Base-by-base conservation (phyloP, 176 grass and related monocot genomes). In the Raddia guianensis region DNA sequence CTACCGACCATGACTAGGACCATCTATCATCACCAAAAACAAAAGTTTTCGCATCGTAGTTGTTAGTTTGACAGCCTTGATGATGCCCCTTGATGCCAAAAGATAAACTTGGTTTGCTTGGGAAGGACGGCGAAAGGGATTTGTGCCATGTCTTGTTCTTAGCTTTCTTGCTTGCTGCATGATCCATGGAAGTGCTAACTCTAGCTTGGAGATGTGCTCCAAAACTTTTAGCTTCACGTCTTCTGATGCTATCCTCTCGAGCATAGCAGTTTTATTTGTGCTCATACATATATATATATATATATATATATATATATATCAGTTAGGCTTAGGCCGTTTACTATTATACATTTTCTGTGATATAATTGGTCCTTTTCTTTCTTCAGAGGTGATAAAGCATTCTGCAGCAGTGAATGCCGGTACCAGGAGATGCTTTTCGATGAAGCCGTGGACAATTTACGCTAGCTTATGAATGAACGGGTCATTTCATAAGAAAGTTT, bases 401-500 rank as follows among this genome's bases (percentile, higher is more conserved):
- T 94, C 81, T 94, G 86, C 80, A 89, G 92, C 86, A 76, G 74
- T 20, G 89, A 89, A 73, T 94, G 89, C 80, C 84, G 57, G 55
- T 82, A 82, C 84, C 86, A 75, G 37, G 86, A 87, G 68, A 87
- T 85, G 80, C 84, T 91, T 80, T 87, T 81, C 0, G 86, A 91
- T 7, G 76, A 90, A 70, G 77, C 74, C 7, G 60, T 61, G 76
- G 84, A 87, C 72, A 80, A 84, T 21, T 87, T 90, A 78, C 73
- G 73, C 73, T 90, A 84, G 78, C 51, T 43, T 50, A 59, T 37
- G 16, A 21, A 76, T 11, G 18, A 54, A 70, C 8, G 60, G 68
- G 14, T 15, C 15, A 7, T 9, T 75, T 73, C 63, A 20, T 50
- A 32, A 34, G 78, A 73, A 33, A 8, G 0, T 82, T 65, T 82